Percentiles rank a stretch among this genome's conserved stretches.
Evolutionary conservation across 768 basidiomycete genomes (phyloP).

Genomic region (Baorangia bicolor): DNA sequence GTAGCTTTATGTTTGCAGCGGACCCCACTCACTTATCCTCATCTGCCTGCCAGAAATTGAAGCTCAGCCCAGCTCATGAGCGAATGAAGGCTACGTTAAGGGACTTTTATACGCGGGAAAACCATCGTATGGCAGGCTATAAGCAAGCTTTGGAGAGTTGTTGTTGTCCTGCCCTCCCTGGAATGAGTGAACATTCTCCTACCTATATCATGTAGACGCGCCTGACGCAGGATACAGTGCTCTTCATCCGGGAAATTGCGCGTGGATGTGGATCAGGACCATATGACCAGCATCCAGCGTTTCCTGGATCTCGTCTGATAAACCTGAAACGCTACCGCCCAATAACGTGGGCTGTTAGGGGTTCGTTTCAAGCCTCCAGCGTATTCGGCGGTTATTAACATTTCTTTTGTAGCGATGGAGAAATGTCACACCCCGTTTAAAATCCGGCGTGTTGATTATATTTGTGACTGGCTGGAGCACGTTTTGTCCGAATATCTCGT

Average conservation of each 20-base stretch:
- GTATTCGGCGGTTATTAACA: neutral
- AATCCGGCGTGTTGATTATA: conserved; percentile 33
- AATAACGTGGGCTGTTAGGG: conserved; percentile 40
- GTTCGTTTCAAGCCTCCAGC: conserved; percentile 25
- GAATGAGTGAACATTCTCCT: conserved; percentile 26
- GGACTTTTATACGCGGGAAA: conserved; percentile 26
- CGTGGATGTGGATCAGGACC: conserved; percentile 34
- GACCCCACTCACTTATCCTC: neutral
- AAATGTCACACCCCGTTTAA: conserved; percentile 44
- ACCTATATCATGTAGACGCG: neutral
- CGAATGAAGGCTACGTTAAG: conserved; percentile 15
- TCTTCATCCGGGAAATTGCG: conserved; percentile 33
- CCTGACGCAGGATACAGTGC: conserved; percentile 22
- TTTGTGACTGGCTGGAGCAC: conserved; percentile 43
- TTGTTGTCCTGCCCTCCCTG: conserved; percentile 31
- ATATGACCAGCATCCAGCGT: conserved; percentile 25
- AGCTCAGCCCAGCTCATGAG: conserved; percentile 25
- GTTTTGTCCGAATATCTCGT: conserved; percentile 24
- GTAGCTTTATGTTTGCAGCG: neutral
- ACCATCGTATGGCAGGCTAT: conserved; percentile 29
- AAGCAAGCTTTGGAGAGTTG: conserved; percentile 31
- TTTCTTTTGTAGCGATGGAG: conserved; percentile 42
- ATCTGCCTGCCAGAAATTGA: conserved; percentile 19
- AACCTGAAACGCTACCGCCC: conserved; percentile 40
- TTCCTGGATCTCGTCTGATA: conserved; percentile 32